Base-by-base conservation (phyloP, 1,139 yeast genomes). In the Candida anutae region DNA sequence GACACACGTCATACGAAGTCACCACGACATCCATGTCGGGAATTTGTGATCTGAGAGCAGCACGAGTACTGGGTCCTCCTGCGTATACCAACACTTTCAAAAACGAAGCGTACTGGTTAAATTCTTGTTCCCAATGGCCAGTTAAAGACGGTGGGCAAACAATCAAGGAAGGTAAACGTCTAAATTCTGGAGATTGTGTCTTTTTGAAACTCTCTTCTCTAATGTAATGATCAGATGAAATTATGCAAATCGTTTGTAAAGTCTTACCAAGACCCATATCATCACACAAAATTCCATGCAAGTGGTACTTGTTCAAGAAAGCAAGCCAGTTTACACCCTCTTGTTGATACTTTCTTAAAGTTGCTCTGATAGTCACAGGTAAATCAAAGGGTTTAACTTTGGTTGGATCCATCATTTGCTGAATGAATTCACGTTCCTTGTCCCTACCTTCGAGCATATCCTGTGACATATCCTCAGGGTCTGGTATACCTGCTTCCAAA, bases 201-300 rank as follows among this genome's bases (percentile, higher is more conserved):
- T 72, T 62, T 10, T 56, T 55, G 50, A 65, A 81, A 38, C 76
- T 81, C 40, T 81, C 81, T 10, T 75, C 77, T 45, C 98, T 74
- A 39, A 84, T 48, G 47, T 87, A 84, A 49, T 93, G 98, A 48
- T 93, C 98, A 45, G 96, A 85, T 0, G 98, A 83, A 30, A 93
- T 87, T 39, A 93, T 90, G 58, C 98, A 93, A 46, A 93, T 87
- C 0, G 98, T 88, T 55, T 93, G 99, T 37, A 93, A 66, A 0
- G 99, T 93, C 51, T 93, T 93, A 33, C 99, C 99, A 21, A 93
- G 69, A 9, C 99, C 99, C 99, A 93, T 93, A 74, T 93, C 99
- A 55, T 93, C 99, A 73, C 98, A 90, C 28, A 93, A 62, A 45
- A 93, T 87, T 28, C 98, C 99, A 57, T 93, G 98, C 28, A 93